phyloP scores from a whole-genome alignment of 257 asterid genomes.

The Solanum stenotomum region DNA sequence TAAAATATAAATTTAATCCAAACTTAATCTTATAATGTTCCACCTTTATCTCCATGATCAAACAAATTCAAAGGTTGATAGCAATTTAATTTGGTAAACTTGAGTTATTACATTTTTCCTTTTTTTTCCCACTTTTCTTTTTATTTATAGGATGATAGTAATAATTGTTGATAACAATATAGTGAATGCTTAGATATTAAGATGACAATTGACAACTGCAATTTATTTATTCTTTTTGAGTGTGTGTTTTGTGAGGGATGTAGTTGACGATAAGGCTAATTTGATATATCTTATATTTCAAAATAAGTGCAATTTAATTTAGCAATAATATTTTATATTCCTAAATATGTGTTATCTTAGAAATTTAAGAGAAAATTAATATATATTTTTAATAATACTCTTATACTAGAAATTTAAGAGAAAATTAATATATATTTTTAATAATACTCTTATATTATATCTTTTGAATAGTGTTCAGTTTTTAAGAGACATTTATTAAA shows the following conservation, averaged over 20 bases:
- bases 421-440: no score
- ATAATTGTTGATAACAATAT: not conserved
- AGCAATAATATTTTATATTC: no score
- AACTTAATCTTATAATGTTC: no score
- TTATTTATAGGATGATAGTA: not conserved
- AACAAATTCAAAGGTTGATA: no score
- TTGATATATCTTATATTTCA: not conserved
- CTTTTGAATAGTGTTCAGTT: not conserved
- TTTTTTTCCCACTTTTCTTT: not conserved
- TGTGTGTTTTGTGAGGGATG: not conserved
- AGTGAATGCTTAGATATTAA: not conserved
- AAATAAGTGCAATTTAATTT: no score
- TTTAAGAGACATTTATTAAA: not conserved
- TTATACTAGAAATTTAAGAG: not conserved
- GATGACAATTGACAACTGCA: not conserved
- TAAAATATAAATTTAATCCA: no score
- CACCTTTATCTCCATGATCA: not conserved
- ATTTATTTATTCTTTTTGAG: not conserved
- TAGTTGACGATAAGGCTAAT: not conserved
- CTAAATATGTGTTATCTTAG: not conserved
- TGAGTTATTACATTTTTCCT: not conserved
- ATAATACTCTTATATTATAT: no score
- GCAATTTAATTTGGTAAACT: no score
- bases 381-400: no score
- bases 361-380: no score